phyloP scores from a whole-genome alignment of 371 early-diverging fungal genomes.

The Mucor irregularis region DNA sequence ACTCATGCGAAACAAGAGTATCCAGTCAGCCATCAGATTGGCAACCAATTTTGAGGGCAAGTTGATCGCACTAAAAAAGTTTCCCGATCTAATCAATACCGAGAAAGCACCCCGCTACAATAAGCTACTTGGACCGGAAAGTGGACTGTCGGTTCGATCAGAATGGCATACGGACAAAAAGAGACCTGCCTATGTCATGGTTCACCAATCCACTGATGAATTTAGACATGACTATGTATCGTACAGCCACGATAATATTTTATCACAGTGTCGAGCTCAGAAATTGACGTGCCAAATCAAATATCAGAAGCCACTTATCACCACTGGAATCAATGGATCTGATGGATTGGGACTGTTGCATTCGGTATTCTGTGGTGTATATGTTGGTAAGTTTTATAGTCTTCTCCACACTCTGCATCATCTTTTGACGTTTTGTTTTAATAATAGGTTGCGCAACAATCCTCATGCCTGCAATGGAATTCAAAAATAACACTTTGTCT shows the following conservation, averaged over 20 bases:
- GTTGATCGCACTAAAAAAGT: neutral
- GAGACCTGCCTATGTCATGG: slow-evolving; percentile 53
- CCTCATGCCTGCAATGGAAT: slow-evolving; percentile 57
- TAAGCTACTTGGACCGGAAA: slow-evolving; percentile 55
- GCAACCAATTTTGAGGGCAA: slow-evolving; percentile 2
- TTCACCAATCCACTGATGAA: slow-evolving; percentile 25
- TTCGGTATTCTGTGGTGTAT: slow-evolving; percentile 70
- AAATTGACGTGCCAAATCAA: slow-evolving; percentile 73
- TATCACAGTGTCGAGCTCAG: slow-evolving; percentile 75
- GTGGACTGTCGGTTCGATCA: slow-evolving; percentile 42
- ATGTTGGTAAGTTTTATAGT: slow-evolving; percentile 52
- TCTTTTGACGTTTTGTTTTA: neutral
- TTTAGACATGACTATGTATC: slow-evolving; percentile 53
- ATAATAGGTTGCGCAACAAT: slow-evolving; percentile 54
- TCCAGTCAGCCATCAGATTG: slow-evolving; percentile 35
- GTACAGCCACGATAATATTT: slow-evolving; percentile 62
- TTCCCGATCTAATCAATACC: slow-evolving; percentile 51
- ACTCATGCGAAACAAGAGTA: slow-evolving; percentile 59
- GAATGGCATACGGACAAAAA: slow-evolving; percentile 31
- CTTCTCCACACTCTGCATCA: no score
- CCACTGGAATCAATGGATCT: slow-evolving; percentile 59
- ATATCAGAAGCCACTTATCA: slow-evolving; percentile 59
- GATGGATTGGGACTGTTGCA: slow-evolving; percentile 79
- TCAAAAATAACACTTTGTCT: slow-evolving; percentile 48
- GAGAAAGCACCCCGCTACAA: slow-evolving; percentile 54